A percentile compares a stretch with the other conserved stretches of the same genome.
Evolutionary conservation across 257 asterid genomes (phyloP).

Genomic region (Striga asiatica): DNA sequence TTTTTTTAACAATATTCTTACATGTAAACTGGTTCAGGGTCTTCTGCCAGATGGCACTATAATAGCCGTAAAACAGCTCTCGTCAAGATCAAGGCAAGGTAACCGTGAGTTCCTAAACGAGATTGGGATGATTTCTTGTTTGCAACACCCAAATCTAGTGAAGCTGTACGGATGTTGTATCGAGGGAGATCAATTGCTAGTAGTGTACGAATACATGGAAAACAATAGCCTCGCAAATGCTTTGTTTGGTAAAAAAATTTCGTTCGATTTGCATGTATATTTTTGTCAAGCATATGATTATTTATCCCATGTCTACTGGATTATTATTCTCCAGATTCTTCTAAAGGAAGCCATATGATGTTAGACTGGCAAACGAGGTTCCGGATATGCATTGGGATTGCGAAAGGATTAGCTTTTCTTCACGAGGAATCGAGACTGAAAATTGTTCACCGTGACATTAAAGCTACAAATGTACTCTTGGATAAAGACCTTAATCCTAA

Average conservation of each 20-base stretch:
- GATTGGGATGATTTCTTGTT: constrained; percentile 76
- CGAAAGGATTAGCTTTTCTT: constrained; percentile 78
- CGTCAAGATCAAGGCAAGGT: constrained; percentile 74
- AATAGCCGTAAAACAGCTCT: constrained; percentile 82
- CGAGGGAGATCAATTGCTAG: constrained; percentile 71
- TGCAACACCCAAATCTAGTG: constrained; percentile 78
- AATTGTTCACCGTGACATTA: constrained; percentile 89
- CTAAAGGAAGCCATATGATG: constrained; percentile 41
- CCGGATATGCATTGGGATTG: constrained; percentile 62
- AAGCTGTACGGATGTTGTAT: constrained; percentile 79
- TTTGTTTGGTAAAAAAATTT: constrained; percentile 59
- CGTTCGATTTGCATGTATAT: no score
- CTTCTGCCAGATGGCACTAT: constrained; percentile 52
- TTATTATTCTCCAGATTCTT: constrained; percentile 24
- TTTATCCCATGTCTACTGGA: constrained; percentile 3
- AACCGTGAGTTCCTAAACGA: constrained; percentile 75
- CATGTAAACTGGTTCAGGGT: constrained; percentile 38
- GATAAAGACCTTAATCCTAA: constrained; percentile 65
- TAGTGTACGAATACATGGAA: constrained; percentile 77
- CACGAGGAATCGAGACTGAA: constrained; percentile 78
- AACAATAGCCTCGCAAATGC: constrained; percentile 76
- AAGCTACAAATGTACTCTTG: constrained; percentile 77
- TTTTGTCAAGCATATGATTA: no score
- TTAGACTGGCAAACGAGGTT: constrained; percentile 80
- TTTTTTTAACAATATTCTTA: constrained; percentile 11